phyloP scores from a whole-genome alignment of 2,329 filamentous ascomycete species.

The Juglanconis sp. region DNA sequence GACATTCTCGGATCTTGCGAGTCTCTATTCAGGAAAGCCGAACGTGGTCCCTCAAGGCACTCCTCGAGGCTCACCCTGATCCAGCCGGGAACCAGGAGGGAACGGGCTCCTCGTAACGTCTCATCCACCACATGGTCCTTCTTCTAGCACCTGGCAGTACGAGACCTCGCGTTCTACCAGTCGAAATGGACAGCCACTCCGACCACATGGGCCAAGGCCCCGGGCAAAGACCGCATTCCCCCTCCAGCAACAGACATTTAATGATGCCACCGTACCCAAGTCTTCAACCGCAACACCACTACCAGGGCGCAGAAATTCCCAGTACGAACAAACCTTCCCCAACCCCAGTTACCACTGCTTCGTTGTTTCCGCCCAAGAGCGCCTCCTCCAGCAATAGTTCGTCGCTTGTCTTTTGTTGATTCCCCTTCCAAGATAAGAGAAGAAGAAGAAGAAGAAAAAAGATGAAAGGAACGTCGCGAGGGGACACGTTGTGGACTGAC shows the following conservation, averaged over 20 bases:
- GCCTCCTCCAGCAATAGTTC: slow-evolving; percentile 31
- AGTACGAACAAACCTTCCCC: slow-evolving; percentile 36
- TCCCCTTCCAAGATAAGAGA: slow-evolving; percentile 25
- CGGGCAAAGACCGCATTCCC: slow-evolving; percentile 11
- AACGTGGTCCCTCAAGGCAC: not conserved
- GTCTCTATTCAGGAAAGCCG: not conserved
- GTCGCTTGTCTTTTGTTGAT: slow-evolving; percentile 6
- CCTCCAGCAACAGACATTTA: slow-evolving; percentile 11
- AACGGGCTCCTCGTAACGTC: not conserved
- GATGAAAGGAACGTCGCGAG: not conserved
- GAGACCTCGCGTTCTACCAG: not conserved
- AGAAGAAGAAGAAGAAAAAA: too few relatives aligned
- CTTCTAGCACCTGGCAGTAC: slow-evolving; percentile 1
- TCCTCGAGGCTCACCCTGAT: not conserved
- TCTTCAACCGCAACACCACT: slow-evolving; percentile 40
- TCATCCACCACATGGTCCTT: not conserved
- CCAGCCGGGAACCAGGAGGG: not conserved
- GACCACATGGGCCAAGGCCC: slow-evolving; percentile 16
- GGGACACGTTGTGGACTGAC: slow-evolving; percentile 5
- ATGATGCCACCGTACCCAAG: slow-evolving; percentile 35
- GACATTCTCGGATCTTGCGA: too few relatives aligned
- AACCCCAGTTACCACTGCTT: slow-evolving; percentile 24
- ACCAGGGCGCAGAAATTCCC: slow-evolving; percentile 48
- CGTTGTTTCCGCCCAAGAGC: slow-evolving; percentile 45
- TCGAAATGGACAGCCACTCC: slow-evolving; percentile 17